Evolutionary conservation across 179 eudicot species (phyloP).

Genomic region (Spergularia azorica): DNA sequence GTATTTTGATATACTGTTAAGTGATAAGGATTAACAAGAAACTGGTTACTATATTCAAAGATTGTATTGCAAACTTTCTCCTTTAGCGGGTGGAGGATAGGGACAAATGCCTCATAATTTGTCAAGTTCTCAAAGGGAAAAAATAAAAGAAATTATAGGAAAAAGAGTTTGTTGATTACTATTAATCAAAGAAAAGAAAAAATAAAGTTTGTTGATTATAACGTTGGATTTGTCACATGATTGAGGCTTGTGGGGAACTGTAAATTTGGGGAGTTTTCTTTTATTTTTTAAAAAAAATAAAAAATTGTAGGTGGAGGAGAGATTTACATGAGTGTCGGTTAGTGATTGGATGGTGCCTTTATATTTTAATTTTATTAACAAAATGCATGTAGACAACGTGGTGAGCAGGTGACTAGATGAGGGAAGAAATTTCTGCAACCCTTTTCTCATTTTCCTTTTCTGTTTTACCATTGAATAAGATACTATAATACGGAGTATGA

Average conservation of each 20-base stretch:
- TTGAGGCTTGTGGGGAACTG: conserved; percentile 13
- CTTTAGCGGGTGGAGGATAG: conserved; percentile 12
- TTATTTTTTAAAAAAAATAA: not conserved
- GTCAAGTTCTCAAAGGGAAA: not conserved
- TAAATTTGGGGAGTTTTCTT: not conserved
- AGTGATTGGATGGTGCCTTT: conserved; percentile 25
- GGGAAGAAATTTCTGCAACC: not conserved
- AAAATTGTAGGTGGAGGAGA: not conserved
- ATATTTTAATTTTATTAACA: not conserved
- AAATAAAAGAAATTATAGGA: not conserved
- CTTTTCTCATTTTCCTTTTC: not conserved
- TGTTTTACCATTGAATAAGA: no score
- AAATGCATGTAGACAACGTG: conserved; percentile 37
- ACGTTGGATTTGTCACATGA: conserved; percentile 28
- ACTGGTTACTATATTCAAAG: no score
- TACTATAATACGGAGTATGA: no score
- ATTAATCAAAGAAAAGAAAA: no score
- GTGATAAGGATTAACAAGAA: no score
- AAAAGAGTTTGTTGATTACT: no score
- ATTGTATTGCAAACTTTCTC: no score
- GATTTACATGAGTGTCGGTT: conserved; percentile 15
- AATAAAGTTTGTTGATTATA: conserved; percentile 13
- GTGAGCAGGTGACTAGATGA: not conserved
- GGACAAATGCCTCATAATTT: conserved; percentile 34
- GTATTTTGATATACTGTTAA: no score